Evolutionary conservation across 106 monocot species (phyloP).

Genomic region (Acorus calamus): DNA sequence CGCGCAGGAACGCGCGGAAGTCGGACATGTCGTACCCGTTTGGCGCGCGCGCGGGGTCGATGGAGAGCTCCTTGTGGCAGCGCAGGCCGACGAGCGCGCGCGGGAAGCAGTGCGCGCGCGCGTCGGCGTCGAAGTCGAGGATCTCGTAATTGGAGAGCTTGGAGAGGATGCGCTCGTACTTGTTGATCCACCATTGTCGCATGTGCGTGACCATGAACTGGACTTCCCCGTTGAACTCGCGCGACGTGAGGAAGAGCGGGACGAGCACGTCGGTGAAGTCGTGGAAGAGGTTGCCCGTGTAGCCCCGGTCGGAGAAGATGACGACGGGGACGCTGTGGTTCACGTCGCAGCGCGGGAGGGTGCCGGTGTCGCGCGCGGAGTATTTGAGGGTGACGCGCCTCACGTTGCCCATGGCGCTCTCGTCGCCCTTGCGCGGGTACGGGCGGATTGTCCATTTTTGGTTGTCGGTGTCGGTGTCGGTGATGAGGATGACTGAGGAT

Average conservation of each 20-base stretch:
- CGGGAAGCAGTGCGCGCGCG: conserved; percentile 20
- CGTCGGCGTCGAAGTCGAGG: conserved; percentile 20
- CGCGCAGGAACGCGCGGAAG: conserved; percentile 6
- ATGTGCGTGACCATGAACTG: conserved; percentile 27
- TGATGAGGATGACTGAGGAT: conserved; percentile 3
- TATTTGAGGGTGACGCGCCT: conserved; percentile 8
- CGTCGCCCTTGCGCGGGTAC: conserved; percentile 23
- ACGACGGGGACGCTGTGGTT: conserved; percentile 31
- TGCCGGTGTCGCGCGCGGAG: not conserved
- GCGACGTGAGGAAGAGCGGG: conserved; percentile 40
- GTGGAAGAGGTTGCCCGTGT: conserved; percentile 46
- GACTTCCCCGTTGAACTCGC: conserved; percentile 38
- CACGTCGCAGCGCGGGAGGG: conserved; percentile 12
- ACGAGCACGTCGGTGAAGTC: conserved; percentile 45
- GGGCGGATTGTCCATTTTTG: conserved; percentile 9
- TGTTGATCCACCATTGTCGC: conserved; percentile 13
- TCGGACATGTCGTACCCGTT: conserved; percentile 2
- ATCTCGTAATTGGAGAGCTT: conserved; percentile 20
- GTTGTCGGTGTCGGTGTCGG: not conserved
- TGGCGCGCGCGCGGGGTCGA: conserved; percentile 10
- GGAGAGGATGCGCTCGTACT: conserved; percentile 7
- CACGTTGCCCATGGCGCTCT: conserved; percentile 1
- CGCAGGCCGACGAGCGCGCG: conserved; percentile 15
- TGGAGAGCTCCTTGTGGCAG: conserved; percentile 22
- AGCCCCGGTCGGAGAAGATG: conserved; percentile 35